A percentile compares a stretch with the other conserved stretches of the same genome.
Evolutionary conservation across 768 basidiomycete genomes (phyloP).

Genomic region (Boletus pseudo-olivaceus): DNA sequence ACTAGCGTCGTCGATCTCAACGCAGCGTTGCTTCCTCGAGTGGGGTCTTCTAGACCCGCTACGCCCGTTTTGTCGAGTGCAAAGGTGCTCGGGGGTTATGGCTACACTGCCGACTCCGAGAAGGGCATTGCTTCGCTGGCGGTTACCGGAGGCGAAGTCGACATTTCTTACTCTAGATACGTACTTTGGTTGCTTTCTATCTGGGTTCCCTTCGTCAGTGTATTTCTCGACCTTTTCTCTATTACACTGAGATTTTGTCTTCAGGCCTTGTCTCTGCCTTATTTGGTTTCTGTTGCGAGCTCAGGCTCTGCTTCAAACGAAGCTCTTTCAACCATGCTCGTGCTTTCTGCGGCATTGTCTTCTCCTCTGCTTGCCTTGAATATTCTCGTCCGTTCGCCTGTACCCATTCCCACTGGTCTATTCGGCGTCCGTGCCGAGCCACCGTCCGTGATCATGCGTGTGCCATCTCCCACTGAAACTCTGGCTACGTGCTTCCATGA

Average conservation of each 20-base stretch:
- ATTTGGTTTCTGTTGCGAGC: slow-evolving; percentile 43
- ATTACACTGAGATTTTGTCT: background rate
- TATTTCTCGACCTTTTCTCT: background rate
- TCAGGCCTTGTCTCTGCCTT: slow-evolving; percentile 63
- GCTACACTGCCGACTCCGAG: slow-evolving; percentile 56
- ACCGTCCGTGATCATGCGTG: slow-evolving; percentile 41
- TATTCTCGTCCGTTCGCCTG: slow-evolving; percentile 54
- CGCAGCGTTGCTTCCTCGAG: slow-evolving; percentile 37
- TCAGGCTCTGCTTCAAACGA: slow-evolving; percentile 39
- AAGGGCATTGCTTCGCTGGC: slow-evolving; percentile 49
- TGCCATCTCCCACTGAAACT: slow-evolving; percentile 41
- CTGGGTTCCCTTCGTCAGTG: slow-evolving; percentile 67
- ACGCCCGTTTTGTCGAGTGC: slow-evolving; percentile 56
- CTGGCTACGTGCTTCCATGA: slow-evolving; percentile 28
- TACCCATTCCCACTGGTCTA: slow-evolving; percentile 64
- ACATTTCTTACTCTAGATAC: slow-evolving; percentile 53
- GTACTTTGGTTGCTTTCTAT: slow-evolving; percentile 64
- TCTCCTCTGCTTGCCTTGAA: slow-evolving; percentile 64
- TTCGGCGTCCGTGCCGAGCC: slow-evolving; percentile 51
- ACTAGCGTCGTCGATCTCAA: slow-evolving; percentile 41
- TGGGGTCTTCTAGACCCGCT: slow-evolving; percentile 40
- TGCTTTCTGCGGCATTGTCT: slow-evolving; percentile 63
- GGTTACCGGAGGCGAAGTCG: slow-evolving; percentile 43
- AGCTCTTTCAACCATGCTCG: slow-evolving; percentile 46
- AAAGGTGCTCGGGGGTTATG: slow-evolving; percentile 68